Evolutionary conservation across 139 green algal genomes (phyloP), one percentile per base, ranked within the genome.

Genomic region (Asterochloris sp.): DNA sequence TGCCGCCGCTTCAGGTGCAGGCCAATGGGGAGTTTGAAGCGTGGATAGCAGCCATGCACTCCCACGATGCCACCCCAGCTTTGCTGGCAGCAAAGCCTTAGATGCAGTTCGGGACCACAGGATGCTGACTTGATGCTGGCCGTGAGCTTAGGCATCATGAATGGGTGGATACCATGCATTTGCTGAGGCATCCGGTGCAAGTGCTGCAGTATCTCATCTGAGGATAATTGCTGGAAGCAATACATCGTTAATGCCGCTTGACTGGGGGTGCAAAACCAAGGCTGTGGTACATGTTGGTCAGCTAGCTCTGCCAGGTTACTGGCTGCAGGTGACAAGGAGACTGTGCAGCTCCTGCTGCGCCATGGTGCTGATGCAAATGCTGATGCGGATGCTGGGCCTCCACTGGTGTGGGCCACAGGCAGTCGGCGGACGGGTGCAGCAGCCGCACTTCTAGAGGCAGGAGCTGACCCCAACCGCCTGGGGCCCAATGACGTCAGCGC

Each of bases 321-420:
- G n/a, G 78, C 27, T 2, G 81, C 78, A 69, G 83, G 78, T 16
- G 63, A 74, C 11, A 23, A 27, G 54, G 61, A 14, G 19, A 13
- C 27, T 17, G 69, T 88, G 19, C 54, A 76, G 10, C 62, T 71
- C 0, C 78, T 90, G 71, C n/a, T 89, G 13, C 75, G 19, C 0
- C 82, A 84, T 4, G 87, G 82, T 10, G 84, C 85, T 9, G 74
- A 80, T 63, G 66, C 78, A 38, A 82, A 87, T n/a, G 80, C 83
- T 14, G 19, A 66, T 15, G 81, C 67, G 29, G 64, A 79, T 61
- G 78, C 80, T 38, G 87, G 87, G n/a, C 68, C 79, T 13, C 85
- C 87, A 11, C 80, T 89, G 17, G n/a, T 86, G 68, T 85, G 86
- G 85, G 87, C 87, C 4, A 81, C 83, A 8, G 81, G 85, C 19